A percentile compares a stretch with the other conserved stretches of the same genome.
phyloP scores from a whole-genome alignment of 306 rosid species.

The Sindora glabra region DNA sequence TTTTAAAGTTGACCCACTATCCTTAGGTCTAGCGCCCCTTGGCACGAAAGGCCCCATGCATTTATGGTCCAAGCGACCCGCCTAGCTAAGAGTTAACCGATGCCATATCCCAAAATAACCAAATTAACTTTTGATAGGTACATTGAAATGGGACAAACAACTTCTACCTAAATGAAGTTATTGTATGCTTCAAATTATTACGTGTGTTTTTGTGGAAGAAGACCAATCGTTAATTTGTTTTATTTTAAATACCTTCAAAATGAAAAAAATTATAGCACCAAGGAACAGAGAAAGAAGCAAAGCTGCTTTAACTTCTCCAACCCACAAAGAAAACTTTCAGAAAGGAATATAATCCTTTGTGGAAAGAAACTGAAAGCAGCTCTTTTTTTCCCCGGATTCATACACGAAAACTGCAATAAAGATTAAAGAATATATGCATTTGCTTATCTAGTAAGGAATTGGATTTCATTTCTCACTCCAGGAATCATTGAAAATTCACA shows the following conservation, averaged over 20 bases:
- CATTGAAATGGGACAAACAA: no score
- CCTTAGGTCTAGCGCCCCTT: no score
- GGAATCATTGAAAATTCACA: neutral
- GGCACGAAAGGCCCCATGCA: no score
- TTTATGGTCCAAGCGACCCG: no score
- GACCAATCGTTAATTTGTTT: no score
- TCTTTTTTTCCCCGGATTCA: constrained; percentile 1
- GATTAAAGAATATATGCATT: constrained; percentile 3
- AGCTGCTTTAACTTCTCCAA: constrained; percentile 10
- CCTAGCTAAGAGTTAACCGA: no score
- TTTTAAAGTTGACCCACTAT: no score
- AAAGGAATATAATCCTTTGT: neutral
- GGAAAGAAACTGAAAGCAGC: constrained; percentile 1
- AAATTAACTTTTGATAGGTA: no score
- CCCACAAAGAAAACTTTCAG: neutral
- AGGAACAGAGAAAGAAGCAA: neutral
- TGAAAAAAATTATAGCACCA: constrained; percentile 4
- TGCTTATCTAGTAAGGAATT: neutral
- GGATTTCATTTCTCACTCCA: neutral
- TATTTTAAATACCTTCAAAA: no score
- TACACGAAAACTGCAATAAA: constrained; percentile 4
- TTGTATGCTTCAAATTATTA: no score
- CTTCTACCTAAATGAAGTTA: no score
- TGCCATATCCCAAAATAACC: no score
- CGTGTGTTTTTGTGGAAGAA: neutral